These are phyloP conservation scores for Keithomyces neogunnii DNA, from an alignment of 2,329 filamentous ascomycete species.

Conservation along the genomic window DNA sequence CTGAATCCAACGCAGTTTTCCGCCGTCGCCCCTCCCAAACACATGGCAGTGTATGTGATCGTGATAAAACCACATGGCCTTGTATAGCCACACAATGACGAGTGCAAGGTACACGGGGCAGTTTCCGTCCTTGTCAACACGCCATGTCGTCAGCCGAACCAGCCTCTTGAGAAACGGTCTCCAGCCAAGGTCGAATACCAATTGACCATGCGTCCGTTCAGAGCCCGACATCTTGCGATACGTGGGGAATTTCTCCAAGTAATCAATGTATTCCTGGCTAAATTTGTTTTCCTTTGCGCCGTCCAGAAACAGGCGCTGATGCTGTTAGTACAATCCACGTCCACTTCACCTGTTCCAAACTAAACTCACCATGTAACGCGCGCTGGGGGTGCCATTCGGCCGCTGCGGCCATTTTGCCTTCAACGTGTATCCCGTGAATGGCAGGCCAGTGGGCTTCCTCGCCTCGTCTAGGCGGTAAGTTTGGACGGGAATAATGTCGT, in stretches of 20 bases:
- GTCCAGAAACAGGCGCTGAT: neutral
- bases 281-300: conserved; percentile 1
- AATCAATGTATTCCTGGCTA: conserved; percentile 1
- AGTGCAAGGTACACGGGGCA: conserved; percentile 2
- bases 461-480: neutral
- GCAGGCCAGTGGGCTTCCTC: neutral
- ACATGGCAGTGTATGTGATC: conserved; percentile 1
- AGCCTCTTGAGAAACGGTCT: conserved; percentile 3
- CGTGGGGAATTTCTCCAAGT: conserved; percentile 3
- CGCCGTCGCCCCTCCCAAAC: conserved; percentile 4
- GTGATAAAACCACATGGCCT: conserved; percentile 6
- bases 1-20: neutral
- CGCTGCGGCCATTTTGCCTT: conserved; percentile 7
- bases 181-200: conserved; percentile 4
- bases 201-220: conserved; percentile 3
- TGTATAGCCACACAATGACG: conserved; percentile 5
- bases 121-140: conserved; percentile 5
- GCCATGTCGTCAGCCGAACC: conserved; percentile 5
- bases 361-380: conserved; percentile 4
- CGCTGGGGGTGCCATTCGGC: conserved; percentile 6
- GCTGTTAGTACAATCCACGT: neutral
- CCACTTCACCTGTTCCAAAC: neutral
- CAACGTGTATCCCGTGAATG: conserved; percentile 1
- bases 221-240: conserved; percentile 3
- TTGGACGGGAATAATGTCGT: conserved; percentile 3